Percentiles rank a stretch among this genome's conserved stretches.
These are phyloP conservation scores for Stemphylium beticola DNA, from an alignment of 2,329 filamentous ascomycete species.

Conservation along the genomic window DNA sequence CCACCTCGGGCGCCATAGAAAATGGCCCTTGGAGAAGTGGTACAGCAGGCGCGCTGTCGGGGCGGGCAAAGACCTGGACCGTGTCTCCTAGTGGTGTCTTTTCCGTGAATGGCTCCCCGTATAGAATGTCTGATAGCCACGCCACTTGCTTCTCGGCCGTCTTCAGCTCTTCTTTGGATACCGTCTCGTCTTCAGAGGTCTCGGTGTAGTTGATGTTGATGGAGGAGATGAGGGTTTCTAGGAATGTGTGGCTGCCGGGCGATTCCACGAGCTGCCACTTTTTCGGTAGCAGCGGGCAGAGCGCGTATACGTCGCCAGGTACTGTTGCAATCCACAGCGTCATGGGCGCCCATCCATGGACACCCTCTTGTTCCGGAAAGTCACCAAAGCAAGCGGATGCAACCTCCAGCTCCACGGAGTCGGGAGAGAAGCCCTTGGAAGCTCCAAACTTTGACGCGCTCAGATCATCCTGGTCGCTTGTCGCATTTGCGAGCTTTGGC, in stretches of 20 bases:
- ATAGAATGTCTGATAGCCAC: conserved; percentile 59
- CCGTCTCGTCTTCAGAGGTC: conserved; percentile 36
- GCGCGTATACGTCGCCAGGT: conserved; percentile 88
- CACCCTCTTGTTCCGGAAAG: conserved; percentile 59
- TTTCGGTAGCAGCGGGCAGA: conserved; percentile 86
- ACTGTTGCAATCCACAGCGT: conserved; percentile 97
- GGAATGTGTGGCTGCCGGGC: conserved; percentile 64
- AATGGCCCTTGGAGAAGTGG: conserved; percentile 69
- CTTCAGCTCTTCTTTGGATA: conserved; percentile 51
- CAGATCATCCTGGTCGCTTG: conserved; percentile 82
- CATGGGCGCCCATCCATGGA: conserved; percentile 86
- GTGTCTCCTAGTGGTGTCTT: conserved; percentile 50
- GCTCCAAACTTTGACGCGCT: conserved; percentile 74
- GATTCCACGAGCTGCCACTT: conserved; percentile 71
- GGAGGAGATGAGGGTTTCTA: conserved; percentile 82
- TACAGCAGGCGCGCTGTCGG: conserved; percentile 60
- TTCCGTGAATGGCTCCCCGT: conserved; percentile 57
- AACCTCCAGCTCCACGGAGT: conserved; percentile 92
- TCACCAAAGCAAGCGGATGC: conserved; percentile 90
- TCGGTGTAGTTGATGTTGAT: conserved; percentile 70
- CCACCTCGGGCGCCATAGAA: conserved; percentile 56
- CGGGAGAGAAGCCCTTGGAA: conserved; percentile 84
- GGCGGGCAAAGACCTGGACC: conserved; percentile 63
- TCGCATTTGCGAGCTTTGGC: conserved; percentile 85
- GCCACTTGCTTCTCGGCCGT: conserved; percentile 62